Percentiles rank a stretch among this genome's conserved stretches.
These are phyloP conservation scores for Darksidea phi DNA, from an alignment of 495 filamentous ascomycete species.

Conservation along the genomic window DNA sequence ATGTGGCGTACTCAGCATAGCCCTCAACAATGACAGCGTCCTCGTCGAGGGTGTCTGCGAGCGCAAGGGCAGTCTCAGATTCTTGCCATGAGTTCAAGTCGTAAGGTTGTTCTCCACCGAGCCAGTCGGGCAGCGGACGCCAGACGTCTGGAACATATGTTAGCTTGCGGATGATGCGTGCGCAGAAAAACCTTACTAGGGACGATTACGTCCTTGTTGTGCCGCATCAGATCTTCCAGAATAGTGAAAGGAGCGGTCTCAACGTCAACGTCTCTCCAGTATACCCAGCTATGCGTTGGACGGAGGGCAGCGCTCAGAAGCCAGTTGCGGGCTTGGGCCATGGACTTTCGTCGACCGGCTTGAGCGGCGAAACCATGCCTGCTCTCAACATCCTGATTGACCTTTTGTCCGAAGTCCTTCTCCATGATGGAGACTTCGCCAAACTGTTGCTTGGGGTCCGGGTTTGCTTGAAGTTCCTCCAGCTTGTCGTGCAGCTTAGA, in stretches of 20 bases:
- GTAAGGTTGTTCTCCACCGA: slow-evolving; percentile 97
- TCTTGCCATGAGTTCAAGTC: slow-evolving; percentile 99
- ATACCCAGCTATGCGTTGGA: slow-evolving; percentile 98
- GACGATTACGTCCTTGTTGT: slow-evolving; percentile 98
- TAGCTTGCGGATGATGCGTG: slow-evolving; percentile 1
- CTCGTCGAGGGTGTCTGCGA: slow-evolving; percentile 94
- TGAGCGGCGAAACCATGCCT: slow-evolving; percentile 97
- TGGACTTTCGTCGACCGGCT: slow-evolving; percentile 86
- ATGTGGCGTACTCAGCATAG: slow-evolving; percentile 98
- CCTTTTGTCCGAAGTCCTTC: slow-evolving; percentile 98
- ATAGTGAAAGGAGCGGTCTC: slow-evolving; percentile 96
- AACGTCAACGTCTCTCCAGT: slow-evolving; percentile 98
- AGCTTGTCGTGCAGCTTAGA: slow-evolving; percentile 69
- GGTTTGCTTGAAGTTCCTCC: slow-evolving; percentile 73
- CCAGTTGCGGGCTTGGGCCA: slow-evolving; percentile 99
- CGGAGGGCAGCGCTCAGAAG: slow-evolving; percentile 87
- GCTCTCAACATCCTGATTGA: slow-evolving; percentile 96
- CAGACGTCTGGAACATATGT: slow-evolving; percentile 74
- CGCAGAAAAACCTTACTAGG: slow-evolving; percentile 70
- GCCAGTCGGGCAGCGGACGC: slow-evolving; percentile 97
- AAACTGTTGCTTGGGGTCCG: slow-evolving; percentile 75
- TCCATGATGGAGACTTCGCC: slow-evolving; percentile 97
- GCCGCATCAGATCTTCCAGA: slow-evolving; percentile 95
- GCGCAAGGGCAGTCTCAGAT: slow-evolving; percentile 89
- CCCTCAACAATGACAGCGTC: slow-evolving; percentile 99